phyloP scores from a whole-genome alignment of 2,329 filamentous ascomycete species.

The Ophiostoma sp. region DNA sequence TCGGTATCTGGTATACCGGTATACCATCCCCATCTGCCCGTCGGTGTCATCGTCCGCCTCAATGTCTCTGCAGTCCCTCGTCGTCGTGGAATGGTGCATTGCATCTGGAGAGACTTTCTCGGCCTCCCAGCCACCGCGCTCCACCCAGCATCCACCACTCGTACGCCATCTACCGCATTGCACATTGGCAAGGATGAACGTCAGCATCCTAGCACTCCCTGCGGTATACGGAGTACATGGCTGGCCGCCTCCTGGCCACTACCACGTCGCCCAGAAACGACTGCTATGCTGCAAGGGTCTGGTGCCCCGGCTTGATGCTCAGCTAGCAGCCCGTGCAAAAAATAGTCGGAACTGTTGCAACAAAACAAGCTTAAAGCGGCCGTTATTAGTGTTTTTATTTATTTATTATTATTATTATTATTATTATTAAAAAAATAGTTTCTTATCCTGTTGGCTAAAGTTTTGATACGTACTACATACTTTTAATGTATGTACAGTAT shows the following conservation, averaged over 20 bases:
- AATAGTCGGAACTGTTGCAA: background rate
- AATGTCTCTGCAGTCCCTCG: background rate
- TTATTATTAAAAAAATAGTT: background rate
- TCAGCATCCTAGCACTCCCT: background rate
- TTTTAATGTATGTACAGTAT: no score
- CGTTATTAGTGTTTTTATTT: background rate
- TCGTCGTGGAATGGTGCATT: background rate
- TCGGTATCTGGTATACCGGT: background rate
- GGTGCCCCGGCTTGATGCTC: background rate
- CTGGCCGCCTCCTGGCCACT: background rate
- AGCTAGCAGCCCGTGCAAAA: slow-evolving; percentile 8
- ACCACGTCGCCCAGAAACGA: slow-evolving; percentile 5
- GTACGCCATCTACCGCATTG: slow-evolving; percentile 1
- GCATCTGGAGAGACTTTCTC: background rate
- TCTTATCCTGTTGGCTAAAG: background rate
- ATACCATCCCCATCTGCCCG: background rate
- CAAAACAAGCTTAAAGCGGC: background rate
- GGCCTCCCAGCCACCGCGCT: background rate
- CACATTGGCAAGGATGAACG: background rate
- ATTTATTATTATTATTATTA: background rate
- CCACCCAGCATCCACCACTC: background rate
- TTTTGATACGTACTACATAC: background rate
- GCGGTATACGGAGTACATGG: no score
- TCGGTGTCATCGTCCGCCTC: background rate
- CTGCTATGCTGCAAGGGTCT: background rate